These are phyloP conservation scores for Iris macrosiphon DNA, from an alignment of 106 monocot species.

Conservation along the genomic window DNA sequence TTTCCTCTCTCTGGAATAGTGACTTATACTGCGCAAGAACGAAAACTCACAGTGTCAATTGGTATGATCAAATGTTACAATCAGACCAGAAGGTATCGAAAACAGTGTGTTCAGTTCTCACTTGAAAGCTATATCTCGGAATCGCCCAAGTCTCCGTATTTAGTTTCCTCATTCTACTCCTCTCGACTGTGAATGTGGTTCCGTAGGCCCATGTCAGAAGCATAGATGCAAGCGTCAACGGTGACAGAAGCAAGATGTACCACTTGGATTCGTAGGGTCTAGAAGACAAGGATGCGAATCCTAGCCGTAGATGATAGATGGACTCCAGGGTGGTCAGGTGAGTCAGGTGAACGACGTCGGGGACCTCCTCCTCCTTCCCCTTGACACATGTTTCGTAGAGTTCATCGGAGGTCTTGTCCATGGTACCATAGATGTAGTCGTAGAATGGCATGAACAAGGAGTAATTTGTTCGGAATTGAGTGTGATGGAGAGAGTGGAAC, in stretches of 20 bases:
- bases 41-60: neutral
- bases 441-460: conserved; percentile 88
- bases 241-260: conserved; percentile 30
- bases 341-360: conserved; percentile 53
- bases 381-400: conserved; percentile 33
- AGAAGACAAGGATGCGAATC: conserved; percentile 54
- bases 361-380: conserved; percentile 34
- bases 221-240: conserved; percentile 12
- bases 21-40: conserved; percentile 41
- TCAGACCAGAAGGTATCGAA: neutral
- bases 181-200: conserved; percentile 40
- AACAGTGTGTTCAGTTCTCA: conserved; percentile 2
- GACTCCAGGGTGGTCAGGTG: conserved; percentile 51
- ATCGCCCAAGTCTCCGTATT: conserved; percentile 50
- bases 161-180: conserved; percentile 49
- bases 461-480: conserved; percentile 78
- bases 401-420: conserved; percentile 37
- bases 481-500: conserved; percentile 86
- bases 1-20: conserved; percentile 14
- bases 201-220: conserved; percentile 25
- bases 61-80: neutral
- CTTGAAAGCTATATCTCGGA: conserved; percentile 66
- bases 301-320: conserved; percentile 43
- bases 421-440: conserved; percentile 64
- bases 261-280: conserved; percentile 36